phyloP scores from a whole-genome alignment of 176 grass and related monocot species.

The Tillandsia leiboldiana region DNA sequence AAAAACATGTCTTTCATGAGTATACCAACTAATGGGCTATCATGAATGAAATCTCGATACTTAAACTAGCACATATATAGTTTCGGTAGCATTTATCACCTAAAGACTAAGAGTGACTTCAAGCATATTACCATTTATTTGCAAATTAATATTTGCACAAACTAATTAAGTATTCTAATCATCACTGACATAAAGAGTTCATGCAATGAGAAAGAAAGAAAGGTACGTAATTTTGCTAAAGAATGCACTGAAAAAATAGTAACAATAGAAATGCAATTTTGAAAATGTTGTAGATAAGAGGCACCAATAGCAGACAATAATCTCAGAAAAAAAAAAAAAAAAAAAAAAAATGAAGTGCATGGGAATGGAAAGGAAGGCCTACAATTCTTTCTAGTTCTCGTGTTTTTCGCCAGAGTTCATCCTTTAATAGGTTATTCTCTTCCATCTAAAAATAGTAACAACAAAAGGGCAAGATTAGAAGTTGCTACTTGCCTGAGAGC shows the following conservation, averaged over 20 bases:
- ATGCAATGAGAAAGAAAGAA: constrained; percentile 2
- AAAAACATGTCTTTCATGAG: too few relatives aligned
- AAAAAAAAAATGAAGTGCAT: constrained; percentile 7
- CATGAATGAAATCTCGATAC: too few relatives aligned
- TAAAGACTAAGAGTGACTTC: too few relatives aligned
- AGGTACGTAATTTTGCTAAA: neutral
- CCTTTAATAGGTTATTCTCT: constrained; percentile 75
- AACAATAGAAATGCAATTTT: neutral
- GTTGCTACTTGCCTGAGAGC: neutral
- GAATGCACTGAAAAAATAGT: neutral
- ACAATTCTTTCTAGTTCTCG: constrained; percentile 57
- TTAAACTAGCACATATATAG: too few relatives aligned
- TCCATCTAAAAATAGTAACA: constrained; percentile 32
- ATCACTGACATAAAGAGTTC: neutral
- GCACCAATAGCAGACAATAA: too few relatives aligned
- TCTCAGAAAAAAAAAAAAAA: too few relatives aligned
- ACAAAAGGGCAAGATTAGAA: neutral
- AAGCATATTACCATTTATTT: too few relatives aligned
- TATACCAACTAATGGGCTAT: too few relatives aligned
- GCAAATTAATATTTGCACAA: too few relatives aligned
- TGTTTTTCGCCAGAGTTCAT: constrained; percentile 55
- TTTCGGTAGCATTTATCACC: too few relatives aligned
- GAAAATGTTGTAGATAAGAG: neutral
- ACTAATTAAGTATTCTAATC: neutral
- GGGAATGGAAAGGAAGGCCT: constrained; percentile 7